Percentiles rank a stretch among this genome's conserved stretches.
phyloP scores from a whole-genome alignment of 1,284 basidiomycete species.

The Irpex lacteus region DNA sequence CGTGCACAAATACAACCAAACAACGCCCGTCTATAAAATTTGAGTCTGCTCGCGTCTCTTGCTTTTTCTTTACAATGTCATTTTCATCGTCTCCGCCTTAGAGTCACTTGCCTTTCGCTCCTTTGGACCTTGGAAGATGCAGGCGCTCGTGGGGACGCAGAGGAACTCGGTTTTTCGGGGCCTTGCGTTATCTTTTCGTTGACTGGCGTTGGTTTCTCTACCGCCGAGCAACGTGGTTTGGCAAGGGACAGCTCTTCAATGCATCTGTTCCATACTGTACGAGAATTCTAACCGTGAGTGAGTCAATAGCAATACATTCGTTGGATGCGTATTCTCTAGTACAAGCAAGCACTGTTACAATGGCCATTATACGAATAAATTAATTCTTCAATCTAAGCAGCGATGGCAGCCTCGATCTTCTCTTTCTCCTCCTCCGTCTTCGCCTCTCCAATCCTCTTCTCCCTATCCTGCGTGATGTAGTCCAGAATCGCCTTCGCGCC shows the following conservation, averaged over 20 bases:
- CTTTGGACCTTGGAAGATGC: conserved; percentile 36
- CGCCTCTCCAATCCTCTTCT: conserved; percentile 48
- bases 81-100: conserved; percentile 31
- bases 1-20: conserved; percentile 9
- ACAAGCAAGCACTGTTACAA: neutral
- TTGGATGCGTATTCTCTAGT: neutral
- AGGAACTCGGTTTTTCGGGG: conserved; percentile 30
- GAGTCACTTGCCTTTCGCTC: conserved; percentile 54
- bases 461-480: conserved; percentile 71
- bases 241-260: conserved; percentile 23
- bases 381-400: conserved; percentile 10
- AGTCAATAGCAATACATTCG: neutral
- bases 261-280: neutral
- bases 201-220: conserved; percentile 20
- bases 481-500: conserved; percentile 80
- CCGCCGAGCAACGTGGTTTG: conserved; percentile 28
- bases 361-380: neutral
- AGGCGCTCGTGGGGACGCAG: conserved; percentile 61
- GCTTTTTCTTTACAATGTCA: conserved; percentile 30
- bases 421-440: conserved; percentile 24
- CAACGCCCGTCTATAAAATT: conserved; percentile 6
- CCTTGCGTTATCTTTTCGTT: conserved; percentile 30
- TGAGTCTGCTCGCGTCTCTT: neutral
- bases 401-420: conserved; percentile 17
- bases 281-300: neutral